phyloP scores from a whole-genome alignment of 2,329 filamentous ascomycete species.

The Aspergillus sp. region DNA sequence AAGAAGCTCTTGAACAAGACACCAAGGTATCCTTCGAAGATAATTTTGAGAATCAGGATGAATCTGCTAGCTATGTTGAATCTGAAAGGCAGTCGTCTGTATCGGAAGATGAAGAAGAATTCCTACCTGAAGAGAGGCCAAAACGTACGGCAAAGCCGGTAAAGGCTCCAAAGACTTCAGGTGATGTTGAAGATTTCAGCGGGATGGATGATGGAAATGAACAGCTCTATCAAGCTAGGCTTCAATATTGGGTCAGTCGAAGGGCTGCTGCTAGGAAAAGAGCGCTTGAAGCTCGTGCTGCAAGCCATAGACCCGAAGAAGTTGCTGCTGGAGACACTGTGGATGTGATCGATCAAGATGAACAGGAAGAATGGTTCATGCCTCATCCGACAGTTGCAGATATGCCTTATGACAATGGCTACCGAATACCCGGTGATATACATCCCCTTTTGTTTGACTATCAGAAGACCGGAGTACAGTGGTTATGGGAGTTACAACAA shows the following conservation, averaged over 20 bases:
- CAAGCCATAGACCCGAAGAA: slow-evolving; percentile 11
- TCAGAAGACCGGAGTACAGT: slow-evolving; percentile 94
- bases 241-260: slow-evolving; percentile 72
- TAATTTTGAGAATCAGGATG: slow-evolving; percentile 36
- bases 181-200: slow-evolving; percentile 57
- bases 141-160: slow-evolving; percentile 20
- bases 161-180: slow-evolving; percentile 34
- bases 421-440: slow-evolving; percentile 87
- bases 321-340: slow-evolving; percentile 27
- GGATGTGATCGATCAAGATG: slow-evolving; percentile 43
- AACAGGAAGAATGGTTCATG: slow-evolving; percentile 71
- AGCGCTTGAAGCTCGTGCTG: slow-evolving; percentile 37
- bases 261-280: slow-evolving; percentile 62
- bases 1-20: slow-evolving; percentile 11
- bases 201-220: slow-evolving; percentile 89
- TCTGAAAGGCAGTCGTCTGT: slow-evolving; percentile 30
- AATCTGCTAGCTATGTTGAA: slow-evolving; percentile 37
- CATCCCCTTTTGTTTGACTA: slow-evolving; percentile 92
- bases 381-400: slow-evolving; percentile 83
- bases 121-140: slow-evolving; percentile 33
- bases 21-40: slow-evolving; percentile 15
- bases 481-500: slow-evolving; percentile 88
- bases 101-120: slow-evolving; percentile 41
- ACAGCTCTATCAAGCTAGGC: slow-evolving; percentile 70
- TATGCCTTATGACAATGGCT: slow-evolving; percentile 70